A percentile compares a stretch with the other conserved stretches of the same genome.
Conservation (phyloP, 2,329 filamentous ascomycete genomes). For the Ascochyta koolunga region DNA sequence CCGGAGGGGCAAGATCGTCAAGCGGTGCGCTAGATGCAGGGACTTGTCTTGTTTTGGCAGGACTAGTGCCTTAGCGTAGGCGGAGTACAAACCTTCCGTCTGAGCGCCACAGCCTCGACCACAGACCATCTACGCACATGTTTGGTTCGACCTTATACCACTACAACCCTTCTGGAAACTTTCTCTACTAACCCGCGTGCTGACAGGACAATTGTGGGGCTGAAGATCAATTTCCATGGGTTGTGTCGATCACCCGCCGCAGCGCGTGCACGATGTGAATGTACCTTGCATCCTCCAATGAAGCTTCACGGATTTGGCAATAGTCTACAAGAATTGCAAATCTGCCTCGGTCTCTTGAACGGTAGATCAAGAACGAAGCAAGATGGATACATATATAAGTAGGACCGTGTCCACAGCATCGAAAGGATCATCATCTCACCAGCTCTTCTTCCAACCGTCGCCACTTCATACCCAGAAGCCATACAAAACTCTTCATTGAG, state of each 20-base stretch:
- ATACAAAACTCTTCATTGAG: slow-evolving; percentile 1
- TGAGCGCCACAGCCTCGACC: slow-evolving; percentile 8
- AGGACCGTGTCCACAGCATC: neutral
- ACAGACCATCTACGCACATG: neutral
- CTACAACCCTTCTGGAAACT: neutral
- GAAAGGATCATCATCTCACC: neutral
- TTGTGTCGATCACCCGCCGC: slow-evolving; percentile 14
- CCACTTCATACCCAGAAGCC: neutral
- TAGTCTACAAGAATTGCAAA: neutral
- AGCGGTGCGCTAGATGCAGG: slow-evolving; percentile 8
- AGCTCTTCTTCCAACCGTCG: neutral
- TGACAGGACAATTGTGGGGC: slow-evolving; percentile 1
- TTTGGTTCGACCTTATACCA: neutral
- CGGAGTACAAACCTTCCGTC: slow-evolving; percentile 7
- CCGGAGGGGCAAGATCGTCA: slow-evolving; percentile 5
- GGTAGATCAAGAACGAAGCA: slow-evolving; percentile 8
- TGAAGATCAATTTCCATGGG: slow-evolving; percentile 6
- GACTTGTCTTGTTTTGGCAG: slow-evolving; percentile 7
- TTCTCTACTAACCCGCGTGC: neutral
- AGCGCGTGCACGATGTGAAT: neutral
- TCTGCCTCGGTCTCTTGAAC: slow-evolving; percentile 12
- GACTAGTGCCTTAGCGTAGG: neutral
- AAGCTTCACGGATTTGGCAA: slow-evolving; percentile 1
- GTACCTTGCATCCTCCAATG: slow-evolving; percentile 6
- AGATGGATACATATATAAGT: slow-evolving; percentile 5